Base-by-base conservation (phyloP, 2,329 filamentous ascomycete genomes). In the Davidsoniella eucalypti region DNA sequence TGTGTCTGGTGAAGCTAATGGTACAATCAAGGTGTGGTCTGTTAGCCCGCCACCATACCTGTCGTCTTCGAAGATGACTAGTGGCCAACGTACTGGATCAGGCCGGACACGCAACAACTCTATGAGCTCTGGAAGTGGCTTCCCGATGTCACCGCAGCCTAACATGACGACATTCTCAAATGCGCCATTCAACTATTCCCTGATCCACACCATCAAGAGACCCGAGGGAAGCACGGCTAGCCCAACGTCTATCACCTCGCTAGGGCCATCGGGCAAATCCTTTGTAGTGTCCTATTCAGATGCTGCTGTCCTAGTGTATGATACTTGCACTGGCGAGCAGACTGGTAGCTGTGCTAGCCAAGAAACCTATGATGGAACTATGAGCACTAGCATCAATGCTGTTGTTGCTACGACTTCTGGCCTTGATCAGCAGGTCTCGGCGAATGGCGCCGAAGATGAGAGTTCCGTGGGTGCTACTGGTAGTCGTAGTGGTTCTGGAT, bases 261-360 rank as follows among this genome's bases (percentile, higher is more conserved):
- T 96, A n/a, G 85, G 85, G 42, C 69, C 78, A 14, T 78, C 76
- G 2, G 90, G 92, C 2, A 84, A 93, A 59, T 83, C 81, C 4
- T 96, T 98, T 63, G 87, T 95, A 1, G 92, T 95, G 2, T 86
- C 86, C 17, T 98, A 93, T 63, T 78, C 84, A 0, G 88, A 98
- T 64, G 87, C 90, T 2, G 81, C 86, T 1, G 85, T 95, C 48
- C 69, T 96, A 14, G 82, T 96, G 16, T 98, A 90, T 63, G 88
- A 96, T 62, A 95, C 90, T 1, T 73, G 86, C 55, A 87, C 85
- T 0, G 92, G 88, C 44, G 92, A 96, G 63, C 86, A 94, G 60
- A 78, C 95, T 38, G 86, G 87, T 29, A 80, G 79, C 44, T 96
- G 98, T 90, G 86, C 87, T 36, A 95, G 87, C 61, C 70, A 84